These are phyloP conservation scores for Combretum micranthum DNA, from an alignment of 345 rosid genomes.

Conservation along the genomic window DNA sequence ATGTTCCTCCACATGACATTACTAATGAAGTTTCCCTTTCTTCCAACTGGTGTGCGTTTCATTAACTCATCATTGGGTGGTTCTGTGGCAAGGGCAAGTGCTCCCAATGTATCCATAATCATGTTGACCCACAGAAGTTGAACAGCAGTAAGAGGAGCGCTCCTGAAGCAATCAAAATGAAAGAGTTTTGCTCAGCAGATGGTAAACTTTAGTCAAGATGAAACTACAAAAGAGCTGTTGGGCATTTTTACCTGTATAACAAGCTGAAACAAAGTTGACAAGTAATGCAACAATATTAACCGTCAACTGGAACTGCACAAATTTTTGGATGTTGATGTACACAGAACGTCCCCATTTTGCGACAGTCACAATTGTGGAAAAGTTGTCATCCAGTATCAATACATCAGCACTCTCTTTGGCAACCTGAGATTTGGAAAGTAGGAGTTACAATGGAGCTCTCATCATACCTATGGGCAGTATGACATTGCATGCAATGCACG, in stretches of 20 bases:
- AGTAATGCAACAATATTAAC: slow-evolving; percentile 80
- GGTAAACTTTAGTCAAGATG: not conserved
- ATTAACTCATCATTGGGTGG: slow-evolving; percentile 65
- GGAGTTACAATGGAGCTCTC: not conserved
- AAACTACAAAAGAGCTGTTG: slow-evolving; percentile 2
- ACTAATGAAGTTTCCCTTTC: slow-evolving; percentile 66
- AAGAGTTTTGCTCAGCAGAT: not conserved
- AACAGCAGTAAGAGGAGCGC: slow-evolving; percentile 71
- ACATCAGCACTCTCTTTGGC: slow-evolving; percentile 99
- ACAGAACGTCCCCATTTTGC: slow-evolving; percentile 98
- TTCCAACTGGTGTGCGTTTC: slow-evolving; percentile 60
- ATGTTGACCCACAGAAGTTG: slow-evolving; percentile 88
- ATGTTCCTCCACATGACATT: slow-evolving; percentile 97
- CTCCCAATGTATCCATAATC: slow-evolving; percentile 87
- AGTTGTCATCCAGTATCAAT: slow-evolving; percentile 84
- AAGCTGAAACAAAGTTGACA: slow-evolving; percentile 91
- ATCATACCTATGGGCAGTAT: not conserved
- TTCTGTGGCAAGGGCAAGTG: slow-evolving; percentile 84
- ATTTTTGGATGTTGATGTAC: slow-evolving; percentile 84
- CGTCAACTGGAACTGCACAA: slow-evolving; percentile 92
- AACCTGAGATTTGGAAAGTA: slow-evolving; percentile 40
- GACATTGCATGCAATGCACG: not conserved
- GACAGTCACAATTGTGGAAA: slow-evolving; percentile 90
- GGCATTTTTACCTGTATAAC: slow-evolving; percentile 59
- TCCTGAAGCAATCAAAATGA: slow-evolving; percentile 23